These are phyloP conservation scores for Neophaeococcomyces aloes DNA, from an alignment of 2,329 filamentous ascomycete genomes.

Conservation along the genomic window DNA sequence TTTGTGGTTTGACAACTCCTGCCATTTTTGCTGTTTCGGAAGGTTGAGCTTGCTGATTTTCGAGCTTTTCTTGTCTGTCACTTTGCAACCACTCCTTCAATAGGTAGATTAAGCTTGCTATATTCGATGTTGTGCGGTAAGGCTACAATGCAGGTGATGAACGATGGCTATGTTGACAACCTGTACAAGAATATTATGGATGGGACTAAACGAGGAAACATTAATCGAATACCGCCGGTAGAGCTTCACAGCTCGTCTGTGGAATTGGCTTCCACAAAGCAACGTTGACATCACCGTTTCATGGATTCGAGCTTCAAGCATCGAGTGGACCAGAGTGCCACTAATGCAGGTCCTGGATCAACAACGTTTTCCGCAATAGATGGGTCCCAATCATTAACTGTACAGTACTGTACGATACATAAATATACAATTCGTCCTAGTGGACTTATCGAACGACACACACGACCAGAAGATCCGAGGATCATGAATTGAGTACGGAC, in stretches of 20 bases:
- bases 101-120: background rate
- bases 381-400: too few species aligned
- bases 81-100: background rate
- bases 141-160: background rate
- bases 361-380: background rate
- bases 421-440: too few species aligned
- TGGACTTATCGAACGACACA: too few species aligned
- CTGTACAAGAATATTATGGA: too few species aligned
- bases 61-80: background rate
- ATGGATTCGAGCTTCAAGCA: background rate
- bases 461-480: too few species aligned
- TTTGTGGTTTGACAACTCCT: constrained; percentile 6
- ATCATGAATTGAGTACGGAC: too few species aligned
- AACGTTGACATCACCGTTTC: constrained; percentile 3
- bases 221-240: background rate
- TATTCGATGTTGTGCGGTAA: constrained; percentile 6
- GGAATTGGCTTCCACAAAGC: background rate
- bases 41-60: constrained; percentile 1
- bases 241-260: constrained; percentile 1
- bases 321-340: background rate
- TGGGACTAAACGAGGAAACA: too few species aligned
- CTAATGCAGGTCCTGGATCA: constrained; percentile 4
- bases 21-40: background rate
- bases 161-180: background rate
- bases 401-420: too few species aligned